A percentile compares a stretch with the other conserved stretches of the same genome.
Evolutionary conservation across 257 asterid genomes (phyloP).

Genomic region (Solanum verrucosum): DNA sequence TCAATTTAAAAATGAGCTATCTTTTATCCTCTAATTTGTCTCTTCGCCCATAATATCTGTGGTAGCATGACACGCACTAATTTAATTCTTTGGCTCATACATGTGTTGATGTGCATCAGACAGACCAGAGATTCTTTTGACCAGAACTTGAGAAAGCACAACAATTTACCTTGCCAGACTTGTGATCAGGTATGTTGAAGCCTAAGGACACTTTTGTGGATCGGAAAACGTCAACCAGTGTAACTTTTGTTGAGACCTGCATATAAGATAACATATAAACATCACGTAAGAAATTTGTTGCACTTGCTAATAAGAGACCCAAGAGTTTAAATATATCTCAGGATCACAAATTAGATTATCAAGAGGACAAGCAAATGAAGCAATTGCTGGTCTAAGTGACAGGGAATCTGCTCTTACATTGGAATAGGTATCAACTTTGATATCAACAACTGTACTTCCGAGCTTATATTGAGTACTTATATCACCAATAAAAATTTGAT

Average conservation of each 20-base stretch:
- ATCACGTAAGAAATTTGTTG: neutral
- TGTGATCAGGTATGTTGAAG: constrained; percentile 76
- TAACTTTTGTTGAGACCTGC: constrained; percentile 70
- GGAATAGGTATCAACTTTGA: constrained; percentile 75
- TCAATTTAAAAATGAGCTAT: neutral
- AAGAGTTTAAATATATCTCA: neutral
- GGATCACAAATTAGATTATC: neutral
- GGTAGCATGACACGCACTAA: neutral
- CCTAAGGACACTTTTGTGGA: constrained; percentile 66
- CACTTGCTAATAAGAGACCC: neutral
- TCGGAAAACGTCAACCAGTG: constrained; percentile 35
- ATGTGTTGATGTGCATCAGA: neutral
- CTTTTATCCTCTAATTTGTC: neutral
- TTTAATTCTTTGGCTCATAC: neutral
- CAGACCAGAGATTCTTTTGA: neutral
- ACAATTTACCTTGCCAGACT: constrained; percentile 66
- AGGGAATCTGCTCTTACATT: constrained; percentile 39
- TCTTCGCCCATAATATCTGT: neutral
- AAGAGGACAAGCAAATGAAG: neutral
- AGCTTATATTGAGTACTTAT: constrained; percentile 57
- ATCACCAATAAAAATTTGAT: constrained; percentile 66
- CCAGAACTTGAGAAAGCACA: neutral
- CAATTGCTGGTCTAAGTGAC: neutral
- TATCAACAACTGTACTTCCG: constrained; percentile 59
- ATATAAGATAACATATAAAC: neutral